Base-by-base conservation (phyloP, 1,284 basidiomycete species). In the Mycena sp. region DNA sequence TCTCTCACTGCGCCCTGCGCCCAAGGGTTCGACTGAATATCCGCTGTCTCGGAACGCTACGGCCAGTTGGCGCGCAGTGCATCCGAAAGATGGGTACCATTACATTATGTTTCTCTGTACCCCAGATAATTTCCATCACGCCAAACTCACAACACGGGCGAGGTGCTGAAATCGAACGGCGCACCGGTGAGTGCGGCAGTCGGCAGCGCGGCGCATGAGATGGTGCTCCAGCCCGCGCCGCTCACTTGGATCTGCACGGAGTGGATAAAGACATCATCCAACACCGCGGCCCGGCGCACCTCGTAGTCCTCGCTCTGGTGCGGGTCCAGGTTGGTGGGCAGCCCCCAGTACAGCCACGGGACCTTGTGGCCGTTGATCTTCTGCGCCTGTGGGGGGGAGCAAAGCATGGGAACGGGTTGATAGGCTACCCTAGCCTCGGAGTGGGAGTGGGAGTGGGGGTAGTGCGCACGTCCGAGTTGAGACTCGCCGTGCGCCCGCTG, bases 281-380 rank as follows among this genome's bases (percentile, higher is more conserved):
- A 19, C n/a, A n/a, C n/a, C 41, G 37, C 16, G 6, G 23, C 12
- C 14, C 11, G 26, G 17, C 62, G 26, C 41, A 76, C 74, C 72
- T 80, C 78, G 58, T 74, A 80, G 63, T 79, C 78, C 51, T 67
- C 61, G 6, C 73, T 73, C 32, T 74, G 72, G 61, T 78, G 76
- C 12, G 78, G 77, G 59, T 80, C 76, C 12, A 71, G 37, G 63
- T 78, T 77, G 40, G 75, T 77, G 58, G 78, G 70, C 37, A 77
- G 70, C 65, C 79, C 72, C 77, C 77, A 79, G 65, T 79, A 78
- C 16, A 78, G 53, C 76, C 75, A 79, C 3, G 78, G 71, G 6
- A 79, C 72, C 54, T 76, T 76, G n/a, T 76, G 74, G 16, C 66
- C 74, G 52, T 72, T 72, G 62, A 72, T 67, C 52, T 73, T 72